These are phyloP conservation scores for Mucor saturninus DNA, from an alignment of 371 early-diverging fungal species.

Conservation along the genomic window DNA sequence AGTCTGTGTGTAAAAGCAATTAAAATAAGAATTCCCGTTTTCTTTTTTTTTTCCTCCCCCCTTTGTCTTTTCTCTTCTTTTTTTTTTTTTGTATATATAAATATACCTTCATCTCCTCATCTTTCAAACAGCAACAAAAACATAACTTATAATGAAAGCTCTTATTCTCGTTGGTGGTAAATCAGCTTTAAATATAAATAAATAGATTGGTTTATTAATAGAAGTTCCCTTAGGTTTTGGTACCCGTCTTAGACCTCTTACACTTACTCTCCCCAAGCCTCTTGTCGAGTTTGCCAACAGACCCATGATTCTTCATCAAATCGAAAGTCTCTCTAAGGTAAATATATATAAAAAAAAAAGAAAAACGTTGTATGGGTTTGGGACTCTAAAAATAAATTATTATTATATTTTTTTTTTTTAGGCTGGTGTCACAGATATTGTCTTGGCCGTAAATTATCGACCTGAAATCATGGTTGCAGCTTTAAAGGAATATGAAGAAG, in stretches of 20 bases:
- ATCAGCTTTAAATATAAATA: not conserved
- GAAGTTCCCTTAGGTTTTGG: conserved; percentile 82
- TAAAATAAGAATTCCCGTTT: not conserved
- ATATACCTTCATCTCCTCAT: conserved; percentile 10
- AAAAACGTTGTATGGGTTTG: not conserved
- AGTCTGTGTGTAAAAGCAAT: not conserved
- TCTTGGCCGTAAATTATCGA: conserved; percentile 98
- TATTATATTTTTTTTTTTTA: conserved; percentile 38
- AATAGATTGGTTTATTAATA: not conserved
- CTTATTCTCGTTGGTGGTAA: conserved; percentile 98
- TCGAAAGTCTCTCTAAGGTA: conserved; percentile 97
- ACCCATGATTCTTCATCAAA: conserved; percentile 99
- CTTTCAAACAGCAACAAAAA: conserved; percentile 11
- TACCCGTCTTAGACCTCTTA: conserved; percentile 98
- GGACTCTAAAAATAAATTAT: not conserved
- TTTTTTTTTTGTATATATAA: conserved; percentile 14
- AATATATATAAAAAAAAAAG: conserved; percentile 4
- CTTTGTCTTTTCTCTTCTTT: conserved; percentile 22
- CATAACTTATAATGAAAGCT: conserved; percentile 81
- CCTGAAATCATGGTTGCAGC: conserved; percentile 95
- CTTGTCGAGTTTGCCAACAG: conserved; percentile 99
- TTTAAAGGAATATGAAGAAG: conserved; percentile 87
- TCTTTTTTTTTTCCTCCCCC: conserved; percentile 9
- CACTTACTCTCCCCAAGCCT: conserved; percentile 98
- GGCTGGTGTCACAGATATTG: conserved; percentile 98